Percentiles rank a stretch among this genome's conserved stretches.
phyloP scores from a whole-genome alignment of 164 flowering plant species.

The Piper betle region DNA sequence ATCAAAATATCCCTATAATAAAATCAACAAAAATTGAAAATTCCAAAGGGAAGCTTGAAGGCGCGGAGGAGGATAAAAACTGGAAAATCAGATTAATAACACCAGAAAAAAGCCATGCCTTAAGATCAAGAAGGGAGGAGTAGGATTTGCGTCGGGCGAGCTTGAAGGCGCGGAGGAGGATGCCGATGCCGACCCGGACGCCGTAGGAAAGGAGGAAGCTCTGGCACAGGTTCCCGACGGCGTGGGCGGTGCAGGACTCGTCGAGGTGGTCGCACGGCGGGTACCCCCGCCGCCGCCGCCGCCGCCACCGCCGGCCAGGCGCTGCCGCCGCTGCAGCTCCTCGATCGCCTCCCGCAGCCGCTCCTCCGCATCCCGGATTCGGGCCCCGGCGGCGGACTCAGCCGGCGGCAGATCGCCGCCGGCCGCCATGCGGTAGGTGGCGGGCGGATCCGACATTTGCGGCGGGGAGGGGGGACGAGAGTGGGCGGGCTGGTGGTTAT shows the following conservation, averaged over 20 bases:
- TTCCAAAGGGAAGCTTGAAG: too few relatives aligned
- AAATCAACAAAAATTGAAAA: too few relatives aligned
- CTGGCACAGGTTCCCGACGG: slow-evolving; percentile 95
- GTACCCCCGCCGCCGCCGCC: slow-evolving; percentile 12
- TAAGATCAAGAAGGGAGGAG: slow-evolving; percentile 92
- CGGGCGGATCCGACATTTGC: slow-evolving; percentile 23
- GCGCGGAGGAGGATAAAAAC: too few relatives aligned
- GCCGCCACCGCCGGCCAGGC: slow-evolving; percentile 20
- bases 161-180: slow-evolving; percentile 93
- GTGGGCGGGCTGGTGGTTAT: too few relatives aligned
- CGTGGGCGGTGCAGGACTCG: slow-evolving; percentile 87
- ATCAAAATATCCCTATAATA: too few relatives aligned
- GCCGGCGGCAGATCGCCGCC: too few relatives aligned
- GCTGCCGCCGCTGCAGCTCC: slow-evolving; percentile 76
- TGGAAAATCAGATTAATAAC: not conserved
- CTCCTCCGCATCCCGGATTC: slow-evolving; percentile 80
- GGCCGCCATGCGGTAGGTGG: not conserved
- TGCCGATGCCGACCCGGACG: slow-evolving; percentile 91
- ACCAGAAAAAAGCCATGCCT: slow-evolving; percentile 25
- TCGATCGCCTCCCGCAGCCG: slow-evolving; percentile 79
- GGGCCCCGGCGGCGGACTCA: slow-evolving; percentile 17
- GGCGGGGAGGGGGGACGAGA: not conserved
- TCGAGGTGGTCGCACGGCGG: slow-evolving; percentile 76
- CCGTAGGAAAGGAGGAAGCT: slow-evolving; percentile 95
- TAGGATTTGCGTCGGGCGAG: slow-evolving; percentile 68